These are phyloP conservation scores for Cercospora zeae-maydis DNA, from an alignment of 2,329 filamentous ascomycete species.

Conservation along the genomic window DNA sequence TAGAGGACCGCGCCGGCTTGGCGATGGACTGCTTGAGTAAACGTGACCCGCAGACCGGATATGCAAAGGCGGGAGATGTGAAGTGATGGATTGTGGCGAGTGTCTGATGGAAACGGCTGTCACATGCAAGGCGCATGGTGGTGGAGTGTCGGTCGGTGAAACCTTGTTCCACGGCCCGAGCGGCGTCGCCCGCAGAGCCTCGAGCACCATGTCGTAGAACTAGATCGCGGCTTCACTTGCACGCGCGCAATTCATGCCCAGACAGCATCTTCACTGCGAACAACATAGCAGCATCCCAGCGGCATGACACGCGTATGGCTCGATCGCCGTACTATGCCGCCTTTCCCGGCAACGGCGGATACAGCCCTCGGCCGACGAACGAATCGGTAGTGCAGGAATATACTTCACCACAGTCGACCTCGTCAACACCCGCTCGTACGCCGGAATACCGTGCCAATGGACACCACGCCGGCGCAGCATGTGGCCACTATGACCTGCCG, in stretches of 20 bases:
- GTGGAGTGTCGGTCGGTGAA: neutral
- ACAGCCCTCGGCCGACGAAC: slow-evolving; percentile 1
- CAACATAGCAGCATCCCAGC: neutral
- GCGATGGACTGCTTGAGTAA: neutral
- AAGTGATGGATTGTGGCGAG: neutral
- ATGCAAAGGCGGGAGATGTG: neutral
- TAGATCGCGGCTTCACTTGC: neutral
- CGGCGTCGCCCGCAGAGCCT: neutral
- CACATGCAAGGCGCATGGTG: slow-evolving; percentile 17
- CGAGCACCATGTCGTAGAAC: neutral
- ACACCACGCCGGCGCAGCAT: neutral
- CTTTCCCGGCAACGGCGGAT: slow-evolving; percentile 4
- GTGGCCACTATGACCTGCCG: slow-evolving; percentile 19
- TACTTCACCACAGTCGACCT: slow-evolving; percentile 1
- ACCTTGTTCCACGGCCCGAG: neutral
- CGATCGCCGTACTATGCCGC: slow-evolving; percentile 4
- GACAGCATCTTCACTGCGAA: neutral
- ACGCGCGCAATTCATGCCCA: neutral
- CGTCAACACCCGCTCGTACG: neutral
- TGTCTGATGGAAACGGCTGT: slow-evolving; percentile 16
- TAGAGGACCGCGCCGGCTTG: neutral
- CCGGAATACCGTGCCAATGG: slow-evolving; percentile 5
- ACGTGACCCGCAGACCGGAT: neutral
- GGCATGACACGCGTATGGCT: slow-evolving; percentile 6
- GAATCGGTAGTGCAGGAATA: slow-evolving; percentile 13